Conservation (phyloP, 2,329 filamentous ascomycete genomes). For the Emydomyces testavorans region DNA sequence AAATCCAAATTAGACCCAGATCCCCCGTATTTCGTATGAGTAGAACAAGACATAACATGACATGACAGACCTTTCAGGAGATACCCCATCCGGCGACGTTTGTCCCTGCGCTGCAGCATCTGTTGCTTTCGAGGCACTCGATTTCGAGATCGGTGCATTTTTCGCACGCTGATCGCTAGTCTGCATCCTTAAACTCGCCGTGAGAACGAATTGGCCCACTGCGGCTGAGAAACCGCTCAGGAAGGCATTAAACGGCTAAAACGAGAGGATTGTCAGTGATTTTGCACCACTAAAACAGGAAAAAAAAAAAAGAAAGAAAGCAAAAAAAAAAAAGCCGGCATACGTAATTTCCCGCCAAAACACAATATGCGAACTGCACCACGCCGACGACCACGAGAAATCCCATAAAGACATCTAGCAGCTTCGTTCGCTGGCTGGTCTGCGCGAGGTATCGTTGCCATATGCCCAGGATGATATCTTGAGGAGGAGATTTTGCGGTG, state of each 20-base stretch:
- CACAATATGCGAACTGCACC: constrained; percentile 89
- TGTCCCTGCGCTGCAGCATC: constrained; percentile 13
- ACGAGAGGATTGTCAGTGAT: background rate
- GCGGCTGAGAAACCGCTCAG: constrained; percentile 88
- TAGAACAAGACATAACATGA: background rate
- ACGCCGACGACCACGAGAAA: constrained; percentile 77
- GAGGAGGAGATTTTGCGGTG: constrained; percentile 30
- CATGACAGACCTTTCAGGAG: constrained; percentile 31
- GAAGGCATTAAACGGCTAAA: constrained; percentile 95
- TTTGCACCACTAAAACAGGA: background rate
- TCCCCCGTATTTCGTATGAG: background rate
- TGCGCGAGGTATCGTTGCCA: constrained; percentile 66
- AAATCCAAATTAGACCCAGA: constrained; percentile 12
- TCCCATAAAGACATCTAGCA: constrained; percentile 80
- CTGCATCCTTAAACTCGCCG: constrained; percentile 81
- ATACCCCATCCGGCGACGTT: constrained; percentile 16
- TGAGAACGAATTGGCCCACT: constrained; percentile 94
- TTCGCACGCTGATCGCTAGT: constrained; percentile 57
- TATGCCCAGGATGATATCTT: constrained; percentile 56
- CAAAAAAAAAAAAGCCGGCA: no score
- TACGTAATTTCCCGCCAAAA: constrained; percentile 90
- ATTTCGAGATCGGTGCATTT: constrained; percentile 34
- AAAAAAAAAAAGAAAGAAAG: background rate
- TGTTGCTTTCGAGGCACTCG: constrained; percentile 17
- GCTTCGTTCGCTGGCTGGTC: constrained; percentile 82